phyloP scores from a whole-genome alignment of 768 basidiomycete genomes.

The Panaeolus cyanescens region DNA sequence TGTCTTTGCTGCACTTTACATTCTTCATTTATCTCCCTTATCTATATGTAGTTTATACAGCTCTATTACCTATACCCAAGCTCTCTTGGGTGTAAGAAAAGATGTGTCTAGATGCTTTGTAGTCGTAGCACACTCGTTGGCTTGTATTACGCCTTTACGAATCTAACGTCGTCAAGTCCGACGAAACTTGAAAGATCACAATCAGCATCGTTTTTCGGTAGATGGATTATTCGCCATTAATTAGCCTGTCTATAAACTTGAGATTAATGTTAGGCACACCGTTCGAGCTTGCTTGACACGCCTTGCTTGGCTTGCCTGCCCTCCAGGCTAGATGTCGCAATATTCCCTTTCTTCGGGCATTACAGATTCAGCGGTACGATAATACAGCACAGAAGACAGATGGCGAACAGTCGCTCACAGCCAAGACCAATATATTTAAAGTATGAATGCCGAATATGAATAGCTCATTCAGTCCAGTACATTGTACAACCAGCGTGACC shows the following conservation, averaged over 20 bases:
- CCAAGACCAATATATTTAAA: not conserved
- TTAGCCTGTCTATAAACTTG: not conserved
- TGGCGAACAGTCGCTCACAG: not conserved
- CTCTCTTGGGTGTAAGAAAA: not conserved
- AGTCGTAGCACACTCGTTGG: not conserved
- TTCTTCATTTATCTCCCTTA: not conserved
- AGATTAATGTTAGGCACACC: not conserved
- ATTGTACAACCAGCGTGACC: not conserved
- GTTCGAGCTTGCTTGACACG: not conserved
- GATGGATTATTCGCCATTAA: too few species aligned
- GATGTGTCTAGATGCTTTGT: not conserved
- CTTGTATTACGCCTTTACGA: not conserved
- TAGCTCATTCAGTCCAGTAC: not conserved
- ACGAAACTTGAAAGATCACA: not conserved
- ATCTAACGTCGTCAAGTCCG: not conserved
- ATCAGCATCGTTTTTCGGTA: not conserved
- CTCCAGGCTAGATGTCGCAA: too few species aligned
- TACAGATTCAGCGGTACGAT: too few species aligned
- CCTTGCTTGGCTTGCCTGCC: not conserved
- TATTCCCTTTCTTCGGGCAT: too few species aligned
- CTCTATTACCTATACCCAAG: not conserved
- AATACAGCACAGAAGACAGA: too few species aligned
- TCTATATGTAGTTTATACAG: not conserved
- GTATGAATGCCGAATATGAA: not conserved
- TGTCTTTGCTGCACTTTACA: not conserved